phyloP scores from a whole-genome alignment of 495 filamentous ascomycete species.

The Emericellopsis terricola region DNA sequence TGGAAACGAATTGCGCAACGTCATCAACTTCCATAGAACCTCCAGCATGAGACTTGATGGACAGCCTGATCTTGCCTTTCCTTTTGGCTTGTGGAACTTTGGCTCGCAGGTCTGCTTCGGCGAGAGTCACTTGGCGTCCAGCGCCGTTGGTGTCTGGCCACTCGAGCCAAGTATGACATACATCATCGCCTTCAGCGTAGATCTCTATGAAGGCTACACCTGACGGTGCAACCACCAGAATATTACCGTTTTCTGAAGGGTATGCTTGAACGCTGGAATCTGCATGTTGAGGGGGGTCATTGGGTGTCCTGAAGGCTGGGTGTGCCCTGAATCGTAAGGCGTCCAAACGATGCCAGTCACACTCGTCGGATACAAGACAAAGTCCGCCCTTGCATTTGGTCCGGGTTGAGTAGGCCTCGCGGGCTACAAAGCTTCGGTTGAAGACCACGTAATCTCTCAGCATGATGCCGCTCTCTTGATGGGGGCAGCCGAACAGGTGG shows the following conservation, averaged over 20 bases:
- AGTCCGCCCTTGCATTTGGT: constrained; percentile 67
- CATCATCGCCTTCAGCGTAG: constrained; percentile 52
- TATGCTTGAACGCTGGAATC: constrained; percentile 79
- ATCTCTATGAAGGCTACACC: constrained; percentile 75
- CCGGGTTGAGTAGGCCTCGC: constrained; percentile 67
- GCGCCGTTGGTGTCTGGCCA: constrained; percentile 23
- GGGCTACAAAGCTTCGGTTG: constrained; percentile 62
- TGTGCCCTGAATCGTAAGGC: constrained; percentile 75
- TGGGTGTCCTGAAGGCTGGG: constrained; percentile 74
- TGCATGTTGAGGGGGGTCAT: constrained; percentile 41
- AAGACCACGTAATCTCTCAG: constrained; percentile 65
- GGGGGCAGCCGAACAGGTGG: constrained; percentile 73
- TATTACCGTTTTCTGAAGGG: constrained; percentile 65
- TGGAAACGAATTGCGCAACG: constrained; percentile 46
- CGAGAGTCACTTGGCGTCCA: constrained; percentile 45
- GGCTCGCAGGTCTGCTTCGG: constrained; percentile 54
- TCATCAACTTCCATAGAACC: constrained; percentile 60
- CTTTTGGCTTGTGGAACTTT: constrained; percentile 51
- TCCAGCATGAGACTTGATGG: constrained; percentile 55
- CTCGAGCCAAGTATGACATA: constrained; percentile 65
- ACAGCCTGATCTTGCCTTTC: constrained; percentile 49
- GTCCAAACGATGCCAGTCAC: constrained; percentile 77
- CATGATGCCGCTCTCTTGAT: constrained; percentile 80
- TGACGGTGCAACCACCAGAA: constrained; percentile 61
- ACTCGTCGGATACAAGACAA: constrained; percentile 59